Conservation (phyloP, 768 basidiomycete genomes). For the Filobasidium floriforme region DNA sequence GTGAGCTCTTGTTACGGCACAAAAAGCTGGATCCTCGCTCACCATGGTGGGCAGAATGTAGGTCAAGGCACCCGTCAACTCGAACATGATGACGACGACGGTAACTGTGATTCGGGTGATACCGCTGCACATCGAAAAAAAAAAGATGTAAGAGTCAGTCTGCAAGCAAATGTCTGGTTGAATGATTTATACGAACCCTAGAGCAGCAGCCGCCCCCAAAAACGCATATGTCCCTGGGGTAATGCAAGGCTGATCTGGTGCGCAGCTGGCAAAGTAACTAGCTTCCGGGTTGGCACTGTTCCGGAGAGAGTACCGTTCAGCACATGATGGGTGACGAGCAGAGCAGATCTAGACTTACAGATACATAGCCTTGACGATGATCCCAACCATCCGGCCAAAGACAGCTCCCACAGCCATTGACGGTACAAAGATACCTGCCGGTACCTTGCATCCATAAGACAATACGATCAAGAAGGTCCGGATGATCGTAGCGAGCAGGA, state of each 20-base stretch:
- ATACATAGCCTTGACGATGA: constrained; percentile 87
- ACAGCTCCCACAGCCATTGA: constrained; percentile 98
- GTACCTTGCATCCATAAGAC: constrained; percentile 93
- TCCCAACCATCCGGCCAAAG: constrained; percentile 94
- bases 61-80: constrained; percentile 90
- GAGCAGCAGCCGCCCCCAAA: constrained; percentile 87
- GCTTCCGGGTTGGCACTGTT: constrained; percentile 69
- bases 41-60: constrained; percentile 99
- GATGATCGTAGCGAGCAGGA: constrained; percentile 83
- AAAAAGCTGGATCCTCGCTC: constrained; percentile 34
- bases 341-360: constrained; percentile 49
- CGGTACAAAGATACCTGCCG: constrained; percentile 95
- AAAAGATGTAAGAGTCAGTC: neutral
- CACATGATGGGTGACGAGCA: neutral
- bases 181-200: constrained; percentile 57
- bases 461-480: constrained; percentile 78
- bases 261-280: constrained; percentile 82
- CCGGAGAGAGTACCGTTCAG: neutral
- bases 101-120: constrained; percentile 96
- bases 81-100: constrained; percentile 99
- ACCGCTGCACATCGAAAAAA: constrained; percentile 53
- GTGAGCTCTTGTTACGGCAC: neutral
- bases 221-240: constrained; percentile 98
- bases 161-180: neutral
- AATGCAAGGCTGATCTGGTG: constrained; percentile 88